Evolutionary conservation across 331 rosid genomes (phyloP).

Genomic region (Quercus tomentella): DNA sequence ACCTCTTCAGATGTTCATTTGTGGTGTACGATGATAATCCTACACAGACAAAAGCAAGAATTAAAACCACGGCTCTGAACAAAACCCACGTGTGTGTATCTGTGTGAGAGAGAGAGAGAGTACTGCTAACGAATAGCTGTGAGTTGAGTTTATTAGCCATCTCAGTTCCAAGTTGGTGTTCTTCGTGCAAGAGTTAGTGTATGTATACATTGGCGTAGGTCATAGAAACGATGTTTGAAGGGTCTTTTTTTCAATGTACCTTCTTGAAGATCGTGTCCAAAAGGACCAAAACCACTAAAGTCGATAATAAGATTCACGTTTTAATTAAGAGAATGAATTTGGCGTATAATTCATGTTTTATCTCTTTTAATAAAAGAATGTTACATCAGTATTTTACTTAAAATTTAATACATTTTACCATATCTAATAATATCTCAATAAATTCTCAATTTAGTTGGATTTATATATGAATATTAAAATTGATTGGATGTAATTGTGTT

Average conservation of each 20-base stretch:
- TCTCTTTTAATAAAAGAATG: rapidly evolving
- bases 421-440: rapidly evolving
- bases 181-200: neutral
- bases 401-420: too few relatives aligned
- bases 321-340: too few relatives aligned
- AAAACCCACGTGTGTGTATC: too few relatives aligned
- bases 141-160: slow-evolving; percentile 50
- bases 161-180: neutral
- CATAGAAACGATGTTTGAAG: too few relatives aligned
- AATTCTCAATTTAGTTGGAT: too few relatives aligned
- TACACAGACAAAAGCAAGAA: slow-evolving; percentile 11
- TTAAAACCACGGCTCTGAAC: neutral
- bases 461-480: too few relatives aligned
- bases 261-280: too few relatives aligned
- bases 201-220: too few relatives aligned
- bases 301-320: too few relatives aligned
- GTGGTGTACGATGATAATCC: slow-evolving; percentile 67
- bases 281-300: too few relatives aligned
- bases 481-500: rapidly evolving
- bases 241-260: too few relatives aligned
- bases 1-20: slow-evolving; percentile 28
- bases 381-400: rapidly evolving
- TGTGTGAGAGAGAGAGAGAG: neutral
- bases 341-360: too few relatives aligned
- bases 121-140: slow-evolving; percentile 58